A percentile compares a stretch with the other conserved stretches of the same genome.
These are phyloP conservation scores for Anisogramma anomala DNA, from an alignment of 2,329 filamentous ascomycete genomes.

Conservation along the genomic window DNA sequence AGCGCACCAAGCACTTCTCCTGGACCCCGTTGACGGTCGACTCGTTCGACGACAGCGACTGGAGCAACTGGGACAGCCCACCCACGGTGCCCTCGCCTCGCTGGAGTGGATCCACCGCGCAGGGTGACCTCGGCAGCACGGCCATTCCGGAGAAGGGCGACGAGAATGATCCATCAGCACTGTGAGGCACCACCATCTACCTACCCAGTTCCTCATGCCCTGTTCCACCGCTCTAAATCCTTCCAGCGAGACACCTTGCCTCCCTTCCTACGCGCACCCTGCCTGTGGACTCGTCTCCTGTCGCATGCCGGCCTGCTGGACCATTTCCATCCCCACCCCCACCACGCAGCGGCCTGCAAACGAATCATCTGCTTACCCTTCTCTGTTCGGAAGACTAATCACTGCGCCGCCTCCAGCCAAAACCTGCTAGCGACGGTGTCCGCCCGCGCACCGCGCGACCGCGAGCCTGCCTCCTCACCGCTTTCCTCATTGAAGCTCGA, in stretches of 20 bases:
- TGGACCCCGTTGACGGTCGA: slow-evolving; percentile 49
- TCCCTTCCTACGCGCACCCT: neutral
- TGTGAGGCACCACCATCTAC: slow-evolving; percentile 31
- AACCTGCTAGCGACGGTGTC: slow-evolving; percentile 8
- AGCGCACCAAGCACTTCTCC: slow-evolving; percentile 43
- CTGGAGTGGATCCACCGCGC: slow-evolving; percentile 53
- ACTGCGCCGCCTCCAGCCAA: slow-evolving; percentile 14
- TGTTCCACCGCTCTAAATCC: neutral
- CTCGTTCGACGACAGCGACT: slow-evolving; percentile 48
- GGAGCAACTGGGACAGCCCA: slow-evolving; percentile 53
- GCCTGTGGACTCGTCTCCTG: no score
- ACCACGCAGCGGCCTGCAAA: neutral
- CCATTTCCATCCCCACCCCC: neutral
- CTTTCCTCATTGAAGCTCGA: slow-evolving; percentile 35
- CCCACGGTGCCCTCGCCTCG: slow-evolving; percentile 34
- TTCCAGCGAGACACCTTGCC: neutral
- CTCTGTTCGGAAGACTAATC: slow-evolving; percentile 8
- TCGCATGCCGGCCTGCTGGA: no score
- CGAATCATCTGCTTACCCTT: slow-evolving; percentile 11
- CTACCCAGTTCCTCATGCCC: neutral
- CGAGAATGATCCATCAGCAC: slow-evolving; percentile 30
- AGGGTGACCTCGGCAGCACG: slow-evolving; percentile 32
- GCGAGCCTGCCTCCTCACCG: slow-evolving; percentile 18
- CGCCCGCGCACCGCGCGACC: slow-evolving; percentile 3
- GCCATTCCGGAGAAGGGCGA: slow-evolving; percentile 34